These are phyloP conservation scores for Rhododendron henanense DNA, from an alignment of 148 eudicot genomes.

Conservation along the genomic window DNA sequence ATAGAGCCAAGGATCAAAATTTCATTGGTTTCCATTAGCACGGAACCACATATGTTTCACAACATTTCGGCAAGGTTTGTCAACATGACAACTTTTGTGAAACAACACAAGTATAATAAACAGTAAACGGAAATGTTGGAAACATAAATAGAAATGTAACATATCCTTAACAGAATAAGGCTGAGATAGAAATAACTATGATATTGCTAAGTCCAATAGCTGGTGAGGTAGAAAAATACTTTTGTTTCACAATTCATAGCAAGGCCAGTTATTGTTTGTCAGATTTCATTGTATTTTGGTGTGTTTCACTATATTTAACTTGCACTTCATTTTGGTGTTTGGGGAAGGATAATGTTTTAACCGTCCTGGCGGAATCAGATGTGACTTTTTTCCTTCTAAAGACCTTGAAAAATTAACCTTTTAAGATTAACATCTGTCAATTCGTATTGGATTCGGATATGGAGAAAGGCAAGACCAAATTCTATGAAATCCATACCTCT, in stretches of 20 bases:
- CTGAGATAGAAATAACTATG: background rate
- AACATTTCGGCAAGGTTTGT: background rate
- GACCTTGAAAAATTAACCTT: background rate
- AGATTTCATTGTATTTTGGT: background rate
- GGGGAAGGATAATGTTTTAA: background rate
- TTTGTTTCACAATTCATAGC: background rate
- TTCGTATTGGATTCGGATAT: background rate
- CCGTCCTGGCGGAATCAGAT: background rate
- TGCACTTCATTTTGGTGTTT: background rate
- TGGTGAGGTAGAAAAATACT: background rate
- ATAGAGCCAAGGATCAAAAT: background rate
- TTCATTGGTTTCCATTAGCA: background rate
- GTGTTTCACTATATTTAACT: background rate
- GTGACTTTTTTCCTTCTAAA: background rate
- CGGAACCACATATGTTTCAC: background rate
- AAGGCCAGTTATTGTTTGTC: background rate
- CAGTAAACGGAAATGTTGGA: background rate
- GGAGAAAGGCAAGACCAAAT: background rate
- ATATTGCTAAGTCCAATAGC: background rate
- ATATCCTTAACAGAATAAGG: background rate
- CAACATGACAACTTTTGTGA: background rate
- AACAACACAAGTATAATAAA: background rate
- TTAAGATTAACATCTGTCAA: background rate
- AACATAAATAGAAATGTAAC: background rate
- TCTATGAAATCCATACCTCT: constrained; percentile 37